phyloP scores from a whole-genome alignment of 208 protist species.

The Leishmania gerbilli region DNA sequence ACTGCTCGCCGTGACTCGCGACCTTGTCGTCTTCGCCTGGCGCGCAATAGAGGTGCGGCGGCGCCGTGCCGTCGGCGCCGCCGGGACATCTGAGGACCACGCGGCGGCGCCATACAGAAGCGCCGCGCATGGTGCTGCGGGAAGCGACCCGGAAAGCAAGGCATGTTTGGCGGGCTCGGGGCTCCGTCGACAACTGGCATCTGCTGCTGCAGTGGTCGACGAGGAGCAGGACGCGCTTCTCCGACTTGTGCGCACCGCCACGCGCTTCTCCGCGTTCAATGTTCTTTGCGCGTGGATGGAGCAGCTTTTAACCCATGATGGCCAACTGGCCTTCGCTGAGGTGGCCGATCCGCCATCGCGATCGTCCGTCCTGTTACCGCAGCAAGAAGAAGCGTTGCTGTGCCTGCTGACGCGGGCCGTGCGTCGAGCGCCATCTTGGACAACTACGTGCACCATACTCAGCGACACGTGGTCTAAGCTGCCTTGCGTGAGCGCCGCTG shows the following conservation, averaged over 20 bases:
- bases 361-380: background rate
- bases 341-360: background rate
- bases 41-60: constrained; percentile 11
- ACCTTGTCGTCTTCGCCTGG: constrained; percentile 23
- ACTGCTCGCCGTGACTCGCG: constrained; percentile 5
- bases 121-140: background rate
- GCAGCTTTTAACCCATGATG: background rate
- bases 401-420: constrained; percentile 19
- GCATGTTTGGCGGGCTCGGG: background rate
- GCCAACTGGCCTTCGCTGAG: no score
- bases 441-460: constrained; percentile 9
- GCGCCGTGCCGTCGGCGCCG: background rate
- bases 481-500: background rate
- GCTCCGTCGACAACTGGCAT: background rate
- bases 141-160: background rate
- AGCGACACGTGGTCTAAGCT: constrained; percentile 1
- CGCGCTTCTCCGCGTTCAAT: constrained; percentile 1
- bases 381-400: constrained; percentile 14
- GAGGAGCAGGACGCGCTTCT: constrained; percentile 8
- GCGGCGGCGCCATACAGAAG: background rate
- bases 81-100: no score
- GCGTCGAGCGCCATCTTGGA: constrained; percentile 25
- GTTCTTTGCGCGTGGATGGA: constrained; percentile 13
- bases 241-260: constrained; percentile 11
- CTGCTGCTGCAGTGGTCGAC: background rate